Conservation (phyloP, 306 rosid genomes). For the Delonix regia region DNA sequence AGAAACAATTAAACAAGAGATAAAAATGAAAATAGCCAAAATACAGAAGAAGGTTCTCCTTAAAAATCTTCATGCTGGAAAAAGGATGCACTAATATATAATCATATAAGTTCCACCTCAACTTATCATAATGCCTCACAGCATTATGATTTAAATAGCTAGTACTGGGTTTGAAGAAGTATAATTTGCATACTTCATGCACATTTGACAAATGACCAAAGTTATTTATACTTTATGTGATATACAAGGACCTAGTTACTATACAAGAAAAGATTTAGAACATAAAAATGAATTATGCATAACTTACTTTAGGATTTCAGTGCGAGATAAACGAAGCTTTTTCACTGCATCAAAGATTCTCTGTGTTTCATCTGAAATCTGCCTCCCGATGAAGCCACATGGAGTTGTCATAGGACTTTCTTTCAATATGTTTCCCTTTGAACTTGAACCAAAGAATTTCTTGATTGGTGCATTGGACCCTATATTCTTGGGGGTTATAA, state of each 20-base stretch:
- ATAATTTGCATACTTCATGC: not conserved
- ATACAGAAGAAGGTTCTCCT: not conserved
- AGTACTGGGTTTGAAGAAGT: not conserved
- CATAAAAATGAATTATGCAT: conserved; percentile 30
- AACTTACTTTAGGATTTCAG: conserved; percentile 79
- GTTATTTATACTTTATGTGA: not conserved
- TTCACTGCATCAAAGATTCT: conserved; percentile 62
- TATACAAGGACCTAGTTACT: not conserved
- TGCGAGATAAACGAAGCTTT: conserved; percentile 80
- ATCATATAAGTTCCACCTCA: not conserved
- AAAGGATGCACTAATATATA: not conserved
- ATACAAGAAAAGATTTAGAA: conserved; percentile 13
- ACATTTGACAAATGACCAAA: conserved; percentile 14
- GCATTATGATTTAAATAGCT: not conserved
- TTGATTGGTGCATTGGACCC: conserved; percentile 39
- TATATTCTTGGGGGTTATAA: conserved; percentile 28
- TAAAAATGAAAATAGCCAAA: not conserved
- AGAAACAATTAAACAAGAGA: not conserved
- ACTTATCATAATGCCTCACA: not conserved
- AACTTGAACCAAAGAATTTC: conserved; percentile 40
- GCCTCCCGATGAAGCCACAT: conserved; percentile 39
- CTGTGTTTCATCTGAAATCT: conserved; percentile 47
- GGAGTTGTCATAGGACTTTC: conserved; percentile 45
- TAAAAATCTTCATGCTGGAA: not conserved
- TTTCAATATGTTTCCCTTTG: conserved; percentile 45